These are phyloP conservation scores for Cantharellus cinnabarinus DNA, from an alignment of 768 basidiomycete genomes.

Conservation along the genomic window DNA sequence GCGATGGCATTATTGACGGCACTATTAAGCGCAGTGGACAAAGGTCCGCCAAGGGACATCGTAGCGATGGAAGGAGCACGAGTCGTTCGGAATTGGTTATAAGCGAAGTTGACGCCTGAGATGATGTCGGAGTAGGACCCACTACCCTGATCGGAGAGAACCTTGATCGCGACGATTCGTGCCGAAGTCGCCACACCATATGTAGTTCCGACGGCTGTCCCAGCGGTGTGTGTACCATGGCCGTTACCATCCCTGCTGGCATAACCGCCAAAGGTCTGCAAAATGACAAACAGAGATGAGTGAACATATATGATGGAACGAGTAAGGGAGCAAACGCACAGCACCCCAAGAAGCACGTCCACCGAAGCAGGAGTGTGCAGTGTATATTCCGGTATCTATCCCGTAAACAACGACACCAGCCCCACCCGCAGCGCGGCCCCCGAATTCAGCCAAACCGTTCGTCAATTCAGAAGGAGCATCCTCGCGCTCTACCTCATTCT, in stretches of 20 bases:
- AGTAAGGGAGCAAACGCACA: too few relatives aligned
- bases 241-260: slow-evolving; percentile 20
- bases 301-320: too few relatives aligned
- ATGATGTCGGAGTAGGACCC: slow-evolving; percentile 12
- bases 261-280: slow-evolving; percentile 15
- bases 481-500: background rate
- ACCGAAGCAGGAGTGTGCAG: slow-evolving; percentile 17
- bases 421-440: slow-evolving; percentile 12
- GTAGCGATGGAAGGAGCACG: slow-evolving; percentile 18
- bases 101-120: slow-evolving; percentile 19
- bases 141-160: slow-evolving; percentile 20
- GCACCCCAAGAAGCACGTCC: slow-evolving; percentile 25
- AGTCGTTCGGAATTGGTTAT: slow-evolving; percentile 8
- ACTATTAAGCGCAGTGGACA: slow-evolving; percentile 14
- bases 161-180: slow-evolving; percentile 24
- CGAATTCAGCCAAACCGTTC: background rate
- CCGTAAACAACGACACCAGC: slow-evolving; percentile 24
- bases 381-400: slow-evolving; percentile 15
- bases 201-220: slow-evolving; percentile 14
- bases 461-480: background rate
- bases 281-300: too few relatives aligned
- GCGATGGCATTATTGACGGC: slow-evolving; percentile 13
- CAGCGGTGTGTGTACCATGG: slow-evolving; percentile 2
- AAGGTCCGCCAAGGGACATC: slow-evolving; percentile 21
- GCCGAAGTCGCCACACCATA: slow-evolving; percentile 21